Base-by-base conservation (phyloP, 2,329 filamentous ascomycete genomes). In the Talaromyces sp. region DNA sequence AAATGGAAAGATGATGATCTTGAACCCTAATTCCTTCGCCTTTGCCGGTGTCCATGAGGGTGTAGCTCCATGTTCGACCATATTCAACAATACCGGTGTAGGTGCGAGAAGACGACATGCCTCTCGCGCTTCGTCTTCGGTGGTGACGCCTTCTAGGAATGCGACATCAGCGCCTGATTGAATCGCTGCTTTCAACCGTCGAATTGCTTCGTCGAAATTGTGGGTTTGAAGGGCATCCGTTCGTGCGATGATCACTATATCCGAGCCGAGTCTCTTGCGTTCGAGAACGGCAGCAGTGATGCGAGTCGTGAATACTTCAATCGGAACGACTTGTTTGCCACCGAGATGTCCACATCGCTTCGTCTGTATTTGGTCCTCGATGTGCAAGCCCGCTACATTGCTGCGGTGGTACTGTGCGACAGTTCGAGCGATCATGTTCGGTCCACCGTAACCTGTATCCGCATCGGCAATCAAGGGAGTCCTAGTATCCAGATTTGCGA, bases 251-350 rank as follows among this genome's bases (percentile, higher is more conserved):
- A 75, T 64, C 8, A 75, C 66, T 39, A 75, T 73, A 50, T 75
- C 72, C 39, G 42, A 33, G 2, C 50, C 50, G 4, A 52, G 40
- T 23, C 76, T 72, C 68, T 78, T 78, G 0, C 82, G 81, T 66
- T 86, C 79, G 31, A 88, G 78, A 37, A 80, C 81, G 61, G 86
- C 85, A 7, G 86, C 40, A 23, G 40, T 14, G 18, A 44, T 44
- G 21, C 40, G 40, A 44, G 18, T 23, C 40, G 18, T 18, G 16
- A 44, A 23, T 8, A 44, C 18, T 23, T 44, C 40, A 12, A 44
- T 44, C 18, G 40, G 18, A 12, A 44, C 40, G 4, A 23, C 40
- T 23, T 44, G 18, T 5, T 44, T 44, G 4, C 40, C 39, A 8
- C 39, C 39, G 16, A 40, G 39, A 40, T 40, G 39, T 40, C 40